A percentile compares a stretch with the other conserved stretches of the same genome.
Evolutionary conservation across 1,284 basidiomycete species (phyloP).

Genomic region (Blastosporella zonata): DNA sequence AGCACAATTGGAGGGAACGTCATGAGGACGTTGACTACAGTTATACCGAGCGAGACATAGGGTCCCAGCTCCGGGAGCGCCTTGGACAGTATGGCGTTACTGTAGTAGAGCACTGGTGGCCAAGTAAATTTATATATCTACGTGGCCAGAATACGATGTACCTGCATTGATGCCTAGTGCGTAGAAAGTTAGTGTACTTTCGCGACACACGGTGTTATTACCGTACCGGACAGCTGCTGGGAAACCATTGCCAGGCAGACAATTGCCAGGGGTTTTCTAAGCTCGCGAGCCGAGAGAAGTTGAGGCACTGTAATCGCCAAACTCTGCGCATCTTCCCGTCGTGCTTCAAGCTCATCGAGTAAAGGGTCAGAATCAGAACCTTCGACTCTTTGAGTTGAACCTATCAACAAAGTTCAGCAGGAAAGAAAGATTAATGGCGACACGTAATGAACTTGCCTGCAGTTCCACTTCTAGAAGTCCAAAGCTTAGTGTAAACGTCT

Average conservation of each 20-base stretch:
- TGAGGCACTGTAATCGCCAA: constrained; percentile 50
- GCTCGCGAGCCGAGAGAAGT: constrained; percentile 51
- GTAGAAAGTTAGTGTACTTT: constrained; percentile 6
- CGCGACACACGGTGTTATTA: neutral
- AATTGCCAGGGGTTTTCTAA: constrained; percentile 68
- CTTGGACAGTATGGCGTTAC: constrained; percentile 79
- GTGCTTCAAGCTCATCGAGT: constrained; percentile 41
- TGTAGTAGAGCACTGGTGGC: constrained; percentile 76
- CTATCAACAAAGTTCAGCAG: constrained; percentile 7
- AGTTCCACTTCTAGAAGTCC: constrained; percentile 32
- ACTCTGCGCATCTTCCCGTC: constrained; percentile 25
- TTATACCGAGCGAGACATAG: constrained; percentile 75
- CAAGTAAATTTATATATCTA: neutral
- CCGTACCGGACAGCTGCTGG: constrained; percentile 75
- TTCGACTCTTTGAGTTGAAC: constrained; percentile 20
- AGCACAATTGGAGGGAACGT: constrained; percentile 75
- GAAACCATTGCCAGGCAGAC: constrained; percentile 72
- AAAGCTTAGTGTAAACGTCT: constrained; percentile 46
- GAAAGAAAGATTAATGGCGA: neutral
- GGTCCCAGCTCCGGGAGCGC: constrained; percentile 76
- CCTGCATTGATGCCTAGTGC: constrained; percentile 43
- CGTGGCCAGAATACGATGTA: constrained; percentile 17
- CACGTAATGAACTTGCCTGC: neutral
- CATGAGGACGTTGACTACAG: constrained; percentile 74
- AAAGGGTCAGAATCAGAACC: constrained; percentile 36